Base-by-base conservation (phyloP, 176 grass and related monocot species). In the Hordeum marinum region DNA sequence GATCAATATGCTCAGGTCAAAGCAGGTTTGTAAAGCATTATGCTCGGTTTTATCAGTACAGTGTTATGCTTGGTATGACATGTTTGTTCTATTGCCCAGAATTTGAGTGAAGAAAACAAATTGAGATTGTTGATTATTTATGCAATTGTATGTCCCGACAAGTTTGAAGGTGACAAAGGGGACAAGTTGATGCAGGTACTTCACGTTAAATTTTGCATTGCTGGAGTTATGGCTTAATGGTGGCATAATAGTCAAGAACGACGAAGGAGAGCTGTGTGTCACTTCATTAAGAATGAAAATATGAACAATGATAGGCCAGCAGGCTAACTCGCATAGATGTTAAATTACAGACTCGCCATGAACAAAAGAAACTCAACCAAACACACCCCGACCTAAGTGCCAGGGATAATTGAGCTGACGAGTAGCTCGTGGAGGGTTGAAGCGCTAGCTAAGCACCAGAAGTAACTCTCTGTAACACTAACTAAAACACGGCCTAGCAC, bases 81-180 rank as follows among this genome's bases (percentile, higher is more conserved):
- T 27, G 20, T 72, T 82, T 86, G 11, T 54, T 80, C 83, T 79
- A 71, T 66, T 87, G 52, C 83, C 58, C 55, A 95, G 96, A 88
- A 95, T 89, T 63, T 91, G 81, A 99, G 92, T 84, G 86, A 91
- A 72, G 96, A 99, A 90, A 96, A 92, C 87, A 99, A 99, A 89
- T 68, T 99, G 76, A 94, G 96, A 61, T 81, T 99, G 80, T 54
- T 99, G 78, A 88, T 96, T 85, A 95, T 99, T 89, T 96, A 95
- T 82, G 89, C 93, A 81, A 83, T 90, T 63, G 86, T 93, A 35
- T 86, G 92, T 72, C 96, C 93, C 31, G 96, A 99, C 26, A 99
- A 99, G 76, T 99, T 99, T 92, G 93, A 96, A 92, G 93, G 96
- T 70, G 93, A 96, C 84, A 99, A 99, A 87, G 96, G 93, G 70